These are phyloP conservation scores for Fusarium nematophilum DNA, from an alignment of 2,329 filamentous ascomycete genomes.

Conservation along the genomic window DNA sequence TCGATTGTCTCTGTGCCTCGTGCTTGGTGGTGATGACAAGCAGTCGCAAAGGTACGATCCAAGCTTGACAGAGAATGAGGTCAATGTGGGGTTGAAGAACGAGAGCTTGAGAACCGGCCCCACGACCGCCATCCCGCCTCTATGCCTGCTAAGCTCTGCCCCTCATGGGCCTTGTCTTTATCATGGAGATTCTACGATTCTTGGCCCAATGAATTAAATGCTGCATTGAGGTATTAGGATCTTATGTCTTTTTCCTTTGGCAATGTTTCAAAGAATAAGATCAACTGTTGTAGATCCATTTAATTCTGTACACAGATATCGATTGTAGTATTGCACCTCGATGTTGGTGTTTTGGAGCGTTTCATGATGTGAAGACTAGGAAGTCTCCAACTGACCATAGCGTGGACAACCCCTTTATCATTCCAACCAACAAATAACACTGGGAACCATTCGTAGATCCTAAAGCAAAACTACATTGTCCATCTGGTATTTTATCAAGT, in stretches of 20 bases:
- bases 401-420: constrained; percentile 5
- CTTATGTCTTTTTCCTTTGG: no score
- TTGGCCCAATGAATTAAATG: background rate
- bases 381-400: constrained; percentile 17
- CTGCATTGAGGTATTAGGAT: background rate
- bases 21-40: constrained; percentile 3
- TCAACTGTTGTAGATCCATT: background rate
- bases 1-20: background rate
- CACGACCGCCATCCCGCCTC: constrained; percentile 30
- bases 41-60: constrained; percentile 8
- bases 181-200: constrained; percentile 9
- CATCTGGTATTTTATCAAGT: no score
- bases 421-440: no score
- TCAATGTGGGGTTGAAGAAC: constrained; percentile 42
- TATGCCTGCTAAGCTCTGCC: constrained; percentile 28
- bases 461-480: no score
- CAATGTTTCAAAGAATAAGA: background rate
- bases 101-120: constrained; percentile 34
- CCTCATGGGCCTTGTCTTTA: constrained; percentile 29
- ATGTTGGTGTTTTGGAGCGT: constrained; percentile 17
- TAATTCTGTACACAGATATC: background rate
- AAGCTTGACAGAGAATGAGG: constrained; percentile 34
- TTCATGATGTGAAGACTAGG: constrained; percentile 19
- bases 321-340: background rate
- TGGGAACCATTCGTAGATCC: no score